Conservation (phyloP, 441 rosid genomes). For the Viola pubescens region DNA sequence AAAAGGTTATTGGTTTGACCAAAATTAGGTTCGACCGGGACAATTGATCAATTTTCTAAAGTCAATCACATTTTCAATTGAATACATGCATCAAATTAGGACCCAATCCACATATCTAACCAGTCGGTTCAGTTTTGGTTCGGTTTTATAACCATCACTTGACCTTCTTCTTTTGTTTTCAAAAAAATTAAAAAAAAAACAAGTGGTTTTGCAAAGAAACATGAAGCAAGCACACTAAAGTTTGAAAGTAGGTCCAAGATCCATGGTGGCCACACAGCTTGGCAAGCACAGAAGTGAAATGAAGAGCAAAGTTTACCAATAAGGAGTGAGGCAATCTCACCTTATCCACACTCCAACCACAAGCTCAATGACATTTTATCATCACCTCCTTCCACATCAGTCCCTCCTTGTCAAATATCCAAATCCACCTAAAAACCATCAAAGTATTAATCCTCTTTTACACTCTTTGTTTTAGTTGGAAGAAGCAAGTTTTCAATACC, state of each 20-base stretch:
- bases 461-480: not conserved
- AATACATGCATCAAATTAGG: too few relatives aligned
- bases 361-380: slow-evolving; percentile 38
- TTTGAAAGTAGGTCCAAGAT: slow-evolving; percentile 33
- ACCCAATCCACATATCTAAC: too few relatives aligned
- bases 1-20: too few relatives aligned
- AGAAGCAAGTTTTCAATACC: too few relatives aligned
- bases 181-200: too few relatives aligned
- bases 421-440: slow-evolving; percentile 12
- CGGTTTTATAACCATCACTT: too few relatives aligned
- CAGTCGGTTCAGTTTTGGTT: too few relatives aligned
- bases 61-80: too few relatives aligned
- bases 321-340: slow-evolving; percentile 70
- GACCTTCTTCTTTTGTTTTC: too few relatives aligned
- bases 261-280: slow-evolving; percentile 26
- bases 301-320: slow-evolving; percentile 43
- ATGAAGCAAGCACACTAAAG: slow-evolving; percentile 5
- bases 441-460: not conserved
- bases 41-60: too few relatives aligned
- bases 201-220: not conserved
- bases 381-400: slow-evolving; percentile 39
- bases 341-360: slow-evolving; percentile 93
- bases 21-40: too few relatives aligned
- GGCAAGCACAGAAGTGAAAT: slow-evolving; percentile 11
- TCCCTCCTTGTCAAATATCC: slow-evolving; percentile 25